phyloP scores from a whole-genome alignment of 345 rosid genomes.

The Syzygium jambos region DNA sequence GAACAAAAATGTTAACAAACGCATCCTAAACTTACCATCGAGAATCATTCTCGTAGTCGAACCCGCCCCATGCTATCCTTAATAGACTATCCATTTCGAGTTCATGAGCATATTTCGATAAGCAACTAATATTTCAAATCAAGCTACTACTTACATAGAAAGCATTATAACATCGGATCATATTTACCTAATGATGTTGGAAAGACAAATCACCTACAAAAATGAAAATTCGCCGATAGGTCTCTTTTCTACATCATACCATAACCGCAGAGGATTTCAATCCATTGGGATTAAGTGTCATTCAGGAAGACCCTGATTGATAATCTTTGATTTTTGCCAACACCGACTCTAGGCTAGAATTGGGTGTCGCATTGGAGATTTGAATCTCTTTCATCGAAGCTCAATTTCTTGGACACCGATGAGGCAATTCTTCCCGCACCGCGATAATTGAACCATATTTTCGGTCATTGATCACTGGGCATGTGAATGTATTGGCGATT shows the following conservation, averaged over 20 bases:
- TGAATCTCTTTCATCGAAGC: not conserved
- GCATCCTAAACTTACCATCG: too few species aligned
- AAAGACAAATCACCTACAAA: not conserved
- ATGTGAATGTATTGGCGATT: not conserved
- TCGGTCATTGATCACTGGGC: not conserved
- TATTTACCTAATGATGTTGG: not conserved
- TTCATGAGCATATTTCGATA: not conserved
- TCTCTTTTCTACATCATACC: not conserved
- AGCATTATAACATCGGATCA: not conserved
- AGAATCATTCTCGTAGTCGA: too few species aligned
- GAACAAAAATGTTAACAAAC: too few species aligned
- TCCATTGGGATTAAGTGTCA: not conserved
- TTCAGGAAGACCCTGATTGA: not conserved
- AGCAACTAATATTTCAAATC: not conserved
- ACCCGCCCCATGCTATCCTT: too few species aligned
- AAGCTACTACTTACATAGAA: not conserved
- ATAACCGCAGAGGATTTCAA: not conserved
- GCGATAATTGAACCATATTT: not conserved
- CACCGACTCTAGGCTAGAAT: not conserved
- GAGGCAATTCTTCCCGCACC: rapidly evolving
- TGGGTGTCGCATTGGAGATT: not conserved
- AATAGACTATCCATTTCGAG: not conserved
- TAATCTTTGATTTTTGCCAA: not conserved
- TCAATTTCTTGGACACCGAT: not conserved
- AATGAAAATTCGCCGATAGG: not conserved